A percentile compares a stretch with the other conserved stretches of the same genome.
Conservation (phyloP, 2,329 filamentous ascomycete species). For the Aspergillus melleus region DNA sequence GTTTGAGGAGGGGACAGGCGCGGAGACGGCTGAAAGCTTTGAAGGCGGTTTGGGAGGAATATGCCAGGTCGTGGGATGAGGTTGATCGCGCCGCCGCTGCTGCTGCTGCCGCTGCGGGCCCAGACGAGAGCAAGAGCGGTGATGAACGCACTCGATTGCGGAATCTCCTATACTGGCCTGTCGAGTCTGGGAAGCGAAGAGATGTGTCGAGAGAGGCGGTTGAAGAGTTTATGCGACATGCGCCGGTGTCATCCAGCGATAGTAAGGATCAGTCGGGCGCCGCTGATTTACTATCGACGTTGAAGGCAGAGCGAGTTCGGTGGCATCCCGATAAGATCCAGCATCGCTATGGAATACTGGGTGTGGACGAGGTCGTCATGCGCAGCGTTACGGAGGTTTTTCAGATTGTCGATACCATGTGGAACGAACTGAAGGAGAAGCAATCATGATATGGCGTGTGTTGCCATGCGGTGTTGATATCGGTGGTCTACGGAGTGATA, state of each 20-base stretch:
- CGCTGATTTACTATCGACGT: conserved; percentile 46
- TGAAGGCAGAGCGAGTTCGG: conserved; percentile 83
- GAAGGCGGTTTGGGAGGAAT: conserved; percentile 64
- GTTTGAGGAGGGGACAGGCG: conserved; percentile 66
- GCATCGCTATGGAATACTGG: conserved; percentile 73
- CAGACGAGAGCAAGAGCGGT: conserved; percentile 6
- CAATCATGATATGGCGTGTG: background rate
- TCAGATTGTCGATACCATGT: conserved; percentile 81
- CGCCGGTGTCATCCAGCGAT: conserved; percentile 33
- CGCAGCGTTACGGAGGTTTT: conserved; percentile 85
- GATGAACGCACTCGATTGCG: conserved; percentile 28
- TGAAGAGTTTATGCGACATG: conserved; percentile 66
- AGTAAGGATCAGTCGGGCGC: conserved; percentile 15
- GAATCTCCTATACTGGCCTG: conserved; percentile 69
- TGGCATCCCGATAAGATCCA: conserved; percentile 99
- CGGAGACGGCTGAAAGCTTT: conserved; percentile 50
- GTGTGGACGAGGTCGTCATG: conserved; percentile 70
- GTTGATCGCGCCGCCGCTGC: conserved; percentile 34
- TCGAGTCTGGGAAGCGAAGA: conserved; percentile 58
- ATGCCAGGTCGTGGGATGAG: conserved; percentile 63
- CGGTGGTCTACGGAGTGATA: no score
- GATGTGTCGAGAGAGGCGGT: conserved; percentile 63
- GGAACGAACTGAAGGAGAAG: conserved; percentile 60
- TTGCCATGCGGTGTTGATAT: no score
- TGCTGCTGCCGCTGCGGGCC: conserved; percentile 3